Evolutionary conservation across 2,329 filamentous ascomycete species (phyloP).

Genomic region (Calycina marina): DNA sequence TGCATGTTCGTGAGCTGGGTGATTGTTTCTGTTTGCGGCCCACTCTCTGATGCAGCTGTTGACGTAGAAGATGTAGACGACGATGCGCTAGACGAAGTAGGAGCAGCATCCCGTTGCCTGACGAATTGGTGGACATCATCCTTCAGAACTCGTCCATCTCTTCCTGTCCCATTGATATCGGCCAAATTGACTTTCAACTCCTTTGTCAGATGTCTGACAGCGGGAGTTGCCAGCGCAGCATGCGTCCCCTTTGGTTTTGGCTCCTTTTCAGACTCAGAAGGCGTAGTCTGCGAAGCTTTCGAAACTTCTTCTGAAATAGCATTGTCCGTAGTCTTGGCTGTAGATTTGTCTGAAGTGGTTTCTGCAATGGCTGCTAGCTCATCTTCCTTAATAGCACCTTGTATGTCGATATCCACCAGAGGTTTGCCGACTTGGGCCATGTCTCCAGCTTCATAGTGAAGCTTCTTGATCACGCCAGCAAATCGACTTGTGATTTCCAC

Average conservation of each 20-base stretch:
- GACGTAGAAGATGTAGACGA: slow-evolving; percentile 4
- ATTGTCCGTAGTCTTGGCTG: slow-evolving; percentile 4
- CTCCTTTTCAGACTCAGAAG: slow-evolving; percentile 1
- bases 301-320: neutral
- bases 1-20: slow-evolving; percentile 65
- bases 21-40: slow-evolving; percentile 49
- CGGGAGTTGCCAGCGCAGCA: slow-evolving; percentile 73
- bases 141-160: slow-evolving; percentile 80
- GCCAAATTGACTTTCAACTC: slow-evolving; percentile 64
- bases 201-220: slow-evolving; percentile 77
- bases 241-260: slow-evolving; percentile 36
- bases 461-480: slow-evolving; percentile 86
- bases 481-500: slow-evolving; percentile 92
- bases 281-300: neutral
- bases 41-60: slow-evolving; percentile 3
- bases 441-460: slow-evolving; percentile 90
- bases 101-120: slow-evolving; percentile 33
- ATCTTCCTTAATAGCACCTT: slow-evolving; percentile 55
- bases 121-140: slow-evolving; percentile 73
- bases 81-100: slow-evolving; percentile 11
- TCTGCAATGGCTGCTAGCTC: slow-evolving; percentile 31
- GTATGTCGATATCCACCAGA: slow-evolving; percentile 87
- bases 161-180: slow-evolving; percentile 72
- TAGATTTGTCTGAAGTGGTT: slow-evolving; percentile 12
- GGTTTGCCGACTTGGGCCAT: slow-evolving; percentile 94